Evolutionary conservation across 2,329 filamentous ascomycete species (phyloP), one percentile per base, ranked within the genome.

Genomic region (Sordariomycetes sp.): DNA sequence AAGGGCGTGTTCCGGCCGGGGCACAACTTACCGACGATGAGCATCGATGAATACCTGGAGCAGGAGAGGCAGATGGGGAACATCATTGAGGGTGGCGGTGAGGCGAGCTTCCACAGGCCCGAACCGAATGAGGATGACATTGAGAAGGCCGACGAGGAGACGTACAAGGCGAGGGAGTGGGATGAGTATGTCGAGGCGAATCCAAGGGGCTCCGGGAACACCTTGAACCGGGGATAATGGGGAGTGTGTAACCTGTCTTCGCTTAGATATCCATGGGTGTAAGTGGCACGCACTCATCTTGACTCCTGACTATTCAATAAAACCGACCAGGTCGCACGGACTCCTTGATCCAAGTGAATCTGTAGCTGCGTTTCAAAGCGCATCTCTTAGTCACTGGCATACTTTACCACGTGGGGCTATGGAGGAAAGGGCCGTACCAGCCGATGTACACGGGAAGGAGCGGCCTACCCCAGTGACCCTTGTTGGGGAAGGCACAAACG

Each of bases 21-120:
- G 8, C 94, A 99, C 68, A 96, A 89, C 70, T 74, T 99, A 59
- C 94, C 94, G 1, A 97, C 94, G 2, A 97, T 99, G 94, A 89
- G 84, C 1, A 96, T 99, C 60, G 94, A 99, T 64, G 94, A 99
- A 73, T 99, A 97, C 66, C 76, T 99, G 17, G 94, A 95, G 56
- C 92, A 97, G 70, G 94, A 97, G 74, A 80, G 81, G 66, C 80
- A 81, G 62, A 77, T 88, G 61, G 94, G 94, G 17, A 89, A 89
- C 22, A 91, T 99, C 59, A 89, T 97, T 57, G 87, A 96, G 66
- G 94, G 91, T 39, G 90, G 90, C 34, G 91, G 91, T 20, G 87
- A 88, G 64, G 82, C 86, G 62, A 87, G 84, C 63, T 82, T 80
- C 17, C 73, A 82, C 28, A 76, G 78, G 61, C 81, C 84, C 1